Base-by-base conservation (phyloP, 345 rosid species). In the Microthlaspi erraticum region DNA sequence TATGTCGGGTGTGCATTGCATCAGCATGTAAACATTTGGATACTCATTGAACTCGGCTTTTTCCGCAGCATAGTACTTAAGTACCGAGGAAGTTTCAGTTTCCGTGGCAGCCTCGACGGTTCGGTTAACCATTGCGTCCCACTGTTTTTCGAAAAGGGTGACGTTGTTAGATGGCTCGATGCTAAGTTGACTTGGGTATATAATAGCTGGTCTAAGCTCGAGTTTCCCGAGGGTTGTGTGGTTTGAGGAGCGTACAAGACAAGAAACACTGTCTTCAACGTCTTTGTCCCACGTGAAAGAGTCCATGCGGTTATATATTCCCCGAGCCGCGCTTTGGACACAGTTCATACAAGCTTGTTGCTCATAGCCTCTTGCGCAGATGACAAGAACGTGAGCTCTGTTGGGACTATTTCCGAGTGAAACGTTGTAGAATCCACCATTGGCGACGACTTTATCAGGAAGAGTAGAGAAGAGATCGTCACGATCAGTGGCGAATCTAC, bases 1-100 rank as follows among this genome's bases (percentile, higher is more conserved):
- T 42, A 61, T n/a, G 41, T 61, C 66, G 20, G 65, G 65, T 2
- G 65, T 60, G 38, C 65, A 60, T 42, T 60, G 65, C 65, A 60
- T 60, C 50, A 60, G 23, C 66, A 61, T 61, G 66, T 61, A 61
- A 5, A 61, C 52, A 61, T 9, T 31, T 43, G 26, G 26, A 16
- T 14, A 61, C 39, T 61, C 66, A 2, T 26, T 43, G 52, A 61
- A 61, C 66, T 43, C 66, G 23, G 66, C 66, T 61, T 16, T 9
- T 26, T 8, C 52, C 3, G 52, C 66, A 44, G 52, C 9, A 29
- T 29, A 61, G 52, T 43, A 61, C 52, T 43, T 14, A 43, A 8
- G 37, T 60, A n/a, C 19, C 18, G 37, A 41, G 0, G 37, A 23
- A 42, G 39, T 41, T 60, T 41, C 1, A 60, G 50, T 5, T 7